phyloP scores from a whole-genome alignment of 179 eudicot genomes.

The Actinidia arguta region DNA sequence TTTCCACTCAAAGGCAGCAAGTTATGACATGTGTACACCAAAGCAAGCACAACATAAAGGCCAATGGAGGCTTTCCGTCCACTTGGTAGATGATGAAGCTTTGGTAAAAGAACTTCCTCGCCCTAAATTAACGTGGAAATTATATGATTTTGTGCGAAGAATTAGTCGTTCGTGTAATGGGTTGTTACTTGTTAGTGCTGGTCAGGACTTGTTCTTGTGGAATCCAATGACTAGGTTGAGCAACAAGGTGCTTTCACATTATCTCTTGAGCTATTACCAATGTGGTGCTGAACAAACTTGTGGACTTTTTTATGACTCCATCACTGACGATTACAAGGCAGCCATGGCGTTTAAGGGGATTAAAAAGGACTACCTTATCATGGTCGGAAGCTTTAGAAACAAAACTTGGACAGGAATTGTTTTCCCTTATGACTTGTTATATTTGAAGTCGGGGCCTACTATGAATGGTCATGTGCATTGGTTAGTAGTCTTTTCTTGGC shows the following conservation, averaged over 20 bases:
- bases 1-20: neutral
- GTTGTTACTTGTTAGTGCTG: neutral
- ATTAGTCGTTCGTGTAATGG: neutral
- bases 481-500: neutral
- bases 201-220: neutral
- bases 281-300: neutral
- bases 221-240: neutral
- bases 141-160: neutral
- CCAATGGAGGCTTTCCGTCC: neutral
- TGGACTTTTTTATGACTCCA: neutral
- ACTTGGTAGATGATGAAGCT: neutral
- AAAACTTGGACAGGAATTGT: neutral
- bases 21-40: neutral
- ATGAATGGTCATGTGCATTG: neutral
- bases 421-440: neutral
- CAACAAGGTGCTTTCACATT: neutral
- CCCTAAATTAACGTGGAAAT: neutral
- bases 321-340: neutral
- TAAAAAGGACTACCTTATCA: neutral
- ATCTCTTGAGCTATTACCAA: neutral
- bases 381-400: constrained; percentile 1
- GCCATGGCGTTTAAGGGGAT: neutral
- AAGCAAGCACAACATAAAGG: neutral
- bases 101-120: neutral
- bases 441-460: neutral